These are phyloP conservation scores for Ophiobolus disseminans DNA, from an alignment of 2,329 filamentous ascomycete species.

Conservation along the genomic window DNA sequence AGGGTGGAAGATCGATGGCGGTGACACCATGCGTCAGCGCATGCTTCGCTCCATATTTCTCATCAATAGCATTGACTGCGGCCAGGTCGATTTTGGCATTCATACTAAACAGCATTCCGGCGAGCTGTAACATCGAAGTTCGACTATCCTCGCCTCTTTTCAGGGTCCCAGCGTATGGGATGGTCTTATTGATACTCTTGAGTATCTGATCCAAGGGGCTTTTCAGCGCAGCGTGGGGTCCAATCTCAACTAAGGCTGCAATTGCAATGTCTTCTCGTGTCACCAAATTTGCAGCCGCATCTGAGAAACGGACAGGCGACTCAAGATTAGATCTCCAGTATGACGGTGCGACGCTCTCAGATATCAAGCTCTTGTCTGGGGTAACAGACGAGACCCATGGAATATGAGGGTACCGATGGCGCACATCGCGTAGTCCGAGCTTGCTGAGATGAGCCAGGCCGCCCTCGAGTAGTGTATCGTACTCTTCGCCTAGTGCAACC, in stretches of 20 bases:
- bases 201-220: constrained; percentile 13
- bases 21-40: constrained; percentile 4
- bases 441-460: too few relatives aligned
- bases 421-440: too few relatives aligned
- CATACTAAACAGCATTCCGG: background rate
- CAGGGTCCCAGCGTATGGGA: background rate
- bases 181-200: background rate
- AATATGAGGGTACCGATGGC: background rate
- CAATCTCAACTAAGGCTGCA: constrained; percentile 15
- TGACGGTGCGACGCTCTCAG: background rate
- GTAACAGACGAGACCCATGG: constrained; percentile 6
- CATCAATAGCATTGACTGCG: constrained; percentile 20
- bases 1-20: constrained; percentile 21
- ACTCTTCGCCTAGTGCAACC: constrained; percentile 15
- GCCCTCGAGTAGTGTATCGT: constrained; percentile 5
- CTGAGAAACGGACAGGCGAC: constrained; percentile 15
- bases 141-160: constrained; percentile 1
- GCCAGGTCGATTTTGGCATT: constrained; percentile 13
- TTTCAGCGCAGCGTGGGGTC: constrained; percentile 12
- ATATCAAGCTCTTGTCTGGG: background rate
- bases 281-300: background rate
- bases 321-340: constrained; percentile 23
- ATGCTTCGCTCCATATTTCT: too few relatives aligned
- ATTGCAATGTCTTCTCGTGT: background rate
- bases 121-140: constrained; percentile 1